These are phyloP conservation scores for Dillenia suffruticosa DNA, from an alignment of 164 flowering plant species.

Conservation along the genomic window DNA sequence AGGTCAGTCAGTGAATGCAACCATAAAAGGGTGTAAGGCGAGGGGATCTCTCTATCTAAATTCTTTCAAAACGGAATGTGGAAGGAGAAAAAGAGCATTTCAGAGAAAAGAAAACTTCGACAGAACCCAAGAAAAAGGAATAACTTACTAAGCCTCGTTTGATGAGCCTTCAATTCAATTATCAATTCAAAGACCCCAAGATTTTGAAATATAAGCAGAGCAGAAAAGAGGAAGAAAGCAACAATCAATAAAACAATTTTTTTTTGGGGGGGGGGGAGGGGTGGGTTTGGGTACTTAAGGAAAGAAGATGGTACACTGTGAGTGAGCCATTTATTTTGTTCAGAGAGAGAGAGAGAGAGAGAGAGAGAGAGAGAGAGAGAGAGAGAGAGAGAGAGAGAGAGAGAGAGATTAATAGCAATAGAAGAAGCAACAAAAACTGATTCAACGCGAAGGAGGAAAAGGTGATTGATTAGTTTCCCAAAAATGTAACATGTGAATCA, in stretches of 20 bases:
- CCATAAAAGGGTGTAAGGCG: constrained; percentile 5
- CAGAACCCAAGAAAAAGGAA: constrained; percentile 17
- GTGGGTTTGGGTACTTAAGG: no score
- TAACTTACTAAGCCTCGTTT: constrained; percentile 27
- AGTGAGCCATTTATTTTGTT: no score
- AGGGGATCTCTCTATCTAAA: background rate
- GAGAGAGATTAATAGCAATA: background rate
- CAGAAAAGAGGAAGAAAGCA: background rate
- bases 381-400: no score
- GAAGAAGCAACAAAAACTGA: background rate
- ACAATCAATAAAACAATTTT: background rate
- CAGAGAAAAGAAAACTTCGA: constrained; percentile 14
- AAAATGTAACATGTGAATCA: background rate
- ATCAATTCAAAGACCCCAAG: no score
- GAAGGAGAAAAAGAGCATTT: constrained; percentile 16
- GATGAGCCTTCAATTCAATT: constrained; percentile 19
- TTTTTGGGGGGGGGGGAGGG: background rate
- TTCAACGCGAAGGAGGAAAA: background rate
- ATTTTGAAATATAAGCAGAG: no score
- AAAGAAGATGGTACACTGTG: no score
- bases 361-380: no score
- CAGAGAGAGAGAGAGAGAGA: no score
- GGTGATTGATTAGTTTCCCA: background rate
- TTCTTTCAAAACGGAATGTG: constrained; percentile 17
- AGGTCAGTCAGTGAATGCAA: constrained; percentile 27